Base-by-base conservation (phyloP, 805 yeast species). In the Ogataea nonfermentans region DNA sequence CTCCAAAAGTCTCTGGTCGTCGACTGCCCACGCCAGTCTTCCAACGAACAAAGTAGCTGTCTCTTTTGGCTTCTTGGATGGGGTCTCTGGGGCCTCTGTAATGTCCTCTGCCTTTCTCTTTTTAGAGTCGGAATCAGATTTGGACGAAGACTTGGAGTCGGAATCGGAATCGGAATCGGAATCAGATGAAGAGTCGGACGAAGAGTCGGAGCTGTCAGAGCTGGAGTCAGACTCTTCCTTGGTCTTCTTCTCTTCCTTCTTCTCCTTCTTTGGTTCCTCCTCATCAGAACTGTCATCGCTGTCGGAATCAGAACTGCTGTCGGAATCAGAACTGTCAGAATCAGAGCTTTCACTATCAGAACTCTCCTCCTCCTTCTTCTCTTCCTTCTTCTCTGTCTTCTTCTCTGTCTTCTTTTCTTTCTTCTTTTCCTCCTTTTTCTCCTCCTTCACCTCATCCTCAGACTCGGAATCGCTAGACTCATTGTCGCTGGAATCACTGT, bases 1-100 rank as follows among this genome's bases (percentile, higher is more conserved):
- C 47, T 81, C 71, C 67, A 74, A 74, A 65, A 93, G 79, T 95
- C 96, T 86, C 45, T 82, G 95, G 63, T 90, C 97, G 61, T 93
- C 99, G 59, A 93, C 78, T 67, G 81, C 84, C 98, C 98, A 93
- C 14, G 98, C 89, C 59, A 93, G 78, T 73, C 98, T 83, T 59
- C 99, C 99, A 51, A 90, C 98, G 59, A 93, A 93, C 51, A 93
- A 66, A 46, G 98, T 91, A 44, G 91, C 85, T 55, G 89, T 83
- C 67, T 83, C 95, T 48, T 62, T 67, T 37, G 66, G 58, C 64
- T 77, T 79, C 73, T 82, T 84, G 44, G 69, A 51, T 37, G 67
- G 66, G 27, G 71, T 59, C 46, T 68, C 68, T 44, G 67, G 62
- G 48, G 61, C 63, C 41, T 59, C 63, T 37, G 30, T 22, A 13